Evolutionary conservation across 2,329 filamentous ascomycete species (phyloP).

Genomic region (Botrytis sinoallii): DNA sequence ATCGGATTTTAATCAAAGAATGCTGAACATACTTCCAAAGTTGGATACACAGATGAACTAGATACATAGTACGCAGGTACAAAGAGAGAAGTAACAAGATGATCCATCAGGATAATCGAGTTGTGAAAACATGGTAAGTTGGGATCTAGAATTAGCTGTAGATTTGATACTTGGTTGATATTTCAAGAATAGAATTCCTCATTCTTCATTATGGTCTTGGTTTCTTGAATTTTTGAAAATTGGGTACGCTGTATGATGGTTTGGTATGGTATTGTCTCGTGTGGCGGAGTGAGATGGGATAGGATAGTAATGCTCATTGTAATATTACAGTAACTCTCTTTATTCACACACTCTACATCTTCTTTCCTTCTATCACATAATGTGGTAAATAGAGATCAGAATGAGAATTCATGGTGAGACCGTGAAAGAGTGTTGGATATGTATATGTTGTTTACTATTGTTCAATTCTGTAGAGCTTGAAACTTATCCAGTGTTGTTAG

Average conservation of each 20-base stretch:
- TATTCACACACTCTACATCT: background rate
- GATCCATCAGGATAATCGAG: too few species aligned
- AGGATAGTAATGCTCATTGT: too few species aligned
- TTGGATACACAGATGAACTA: background rate
- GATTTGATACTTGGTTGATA: background rate
- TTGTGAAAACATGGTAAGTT: background rate
- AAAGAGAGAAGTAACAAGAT: too few species aligned
- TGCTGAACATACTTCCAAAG: background rate
- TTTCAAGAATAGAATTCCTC: background rate
- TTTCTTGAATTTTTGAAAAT: background rate
- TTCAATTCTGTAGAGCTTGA: too few species aligned
- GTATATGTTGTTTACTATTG: too few species aligned
- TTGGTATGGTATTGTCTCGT: too few species aligned
- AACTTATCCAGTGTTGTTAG: too few species aligned
- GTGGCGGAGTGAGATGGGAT: too few species aligned
- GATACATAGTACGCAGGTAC: background rate
- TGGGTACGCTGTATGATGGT: background rate
- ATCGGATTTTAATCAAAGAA: background rate
- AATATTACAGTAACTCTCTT: too few species aligned
- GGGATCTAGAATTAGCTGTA: background rate
- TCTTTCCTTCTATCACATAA: background rate
- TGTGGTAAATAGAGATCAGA: too few species aligned
- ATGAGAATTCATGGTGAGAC: too few species aligned
- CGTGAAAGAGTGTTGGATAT: too few species aligned
- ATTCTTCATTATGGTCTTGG: background rate